Evolutionary conservation across 345 rosid species (phyloP).

Genomic region (Fremontodendron californicum): DNA sequence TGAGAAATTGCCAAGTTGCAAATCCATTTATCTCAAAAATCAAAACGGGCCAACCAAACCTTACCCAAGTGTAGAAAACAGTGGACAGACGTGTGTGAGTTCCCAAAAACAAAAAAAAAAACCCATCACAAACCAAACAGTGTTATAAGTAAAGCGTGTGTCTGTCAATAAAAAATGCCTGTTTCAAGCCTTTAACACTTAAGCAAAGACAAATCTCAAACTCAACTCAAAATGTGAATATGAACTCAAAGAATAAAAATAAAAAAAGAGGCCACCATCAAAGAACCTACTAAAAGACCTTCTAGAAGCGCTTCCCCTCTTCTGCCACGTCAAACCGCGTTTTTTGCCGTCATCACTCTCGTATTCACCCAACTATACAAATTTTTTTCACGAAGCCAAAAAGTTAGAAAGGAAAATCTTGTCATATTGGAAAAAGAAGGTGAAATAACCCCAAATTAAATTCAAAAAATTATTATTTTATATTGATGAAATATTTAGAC

Average conservation of each 20-base stretch:
- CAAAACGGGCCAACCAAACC: neutral
- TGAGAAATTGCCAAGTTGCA: neutral
- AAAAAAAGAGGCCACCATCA: neutral
- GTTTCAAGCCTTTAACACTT: conserved; percentile 20
- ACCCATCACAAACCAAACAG: neutral
- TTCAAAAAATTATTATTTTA: too few species aligned
- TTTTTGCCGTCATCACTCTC: conserved; percentile 19
- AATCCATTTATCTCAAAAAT: neutral
- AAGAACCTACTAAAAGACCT: conserved; percentile 23
- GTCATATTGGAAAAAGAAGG: too few species aligned
- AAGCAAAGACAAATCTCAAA: conserved; percentile 13
- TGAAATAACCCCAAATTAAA: too few species aligned
- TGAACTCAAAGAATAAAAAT: neutral
- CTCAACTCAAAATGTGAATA: too few species aligned
- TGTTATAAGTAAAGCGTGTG: neutral
- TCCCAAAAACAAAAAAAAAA: neutral
- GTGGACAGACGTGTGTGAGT: neutral
- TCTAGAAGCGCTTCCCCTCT: conserved; percentile 26
- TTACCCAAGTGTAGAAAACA: neutral
- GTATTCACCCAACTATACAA: neutral
- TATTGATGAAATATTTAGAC: too few species aligned
- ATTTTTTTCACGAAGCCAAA: neutral
- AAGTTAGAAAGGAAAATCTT: neutral
- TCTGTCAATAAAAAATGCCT: neutral
- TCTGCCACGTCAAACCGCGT: conserved; percentile 33